These are phyloP conservation scores for Murraya koenigii DNA, from an alignment of 345 rosid species.

Conservation along the genomic window DNA sequence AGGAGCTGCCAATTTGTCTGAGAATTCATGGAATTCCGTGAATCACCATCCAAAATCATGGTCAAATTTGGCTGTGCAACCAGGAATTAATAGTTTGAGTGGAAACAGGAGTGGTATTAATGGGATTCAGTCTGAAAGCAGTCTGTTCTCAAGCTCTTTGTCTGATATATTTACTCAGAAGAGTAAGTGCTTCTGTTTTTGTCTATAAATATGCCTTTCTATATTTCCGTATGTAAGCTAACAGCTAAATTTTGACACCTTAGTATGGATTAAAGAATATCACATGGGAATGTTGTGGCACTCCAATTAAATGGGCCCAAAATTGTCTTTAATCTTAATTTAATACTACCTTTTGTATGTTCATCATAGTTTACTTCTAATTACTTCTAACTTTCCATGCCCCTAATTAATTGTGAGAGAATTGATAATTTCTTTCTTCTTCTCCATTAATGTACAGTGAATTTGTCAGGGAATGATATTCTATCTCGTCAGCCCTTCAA, in stretches of 20 bases:
- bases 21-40: constrained; percentile 39
- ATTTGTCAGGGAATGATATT: constrained; percentile 45
- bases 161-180: constrained; percentile 73
- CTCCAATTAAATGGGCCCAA: constrained; percentile 5
- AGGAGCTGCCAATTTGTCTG: constrained; percentile 36
- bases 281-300: background rate
- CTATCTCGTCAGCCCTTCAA: constrained; percentile 41
- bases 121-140: constrained; percentile 66
- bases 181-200: constrained; percentile 43
- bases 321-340: background rate
- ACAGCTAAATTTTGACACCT: background rate
- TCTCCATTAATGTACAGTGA: constrained; percentile 45
- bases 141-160: constrained; percentile 90
- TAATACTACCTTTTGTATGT: background rate
- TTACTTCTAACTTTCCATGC: background rate
- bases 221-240: background rate
- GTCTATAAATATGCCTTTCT: background rate
- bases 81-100: constrained; percentile 29
- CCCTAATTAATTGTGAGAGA: background rate
- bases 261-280: background rate
- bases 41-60: constrained; percentile 40
- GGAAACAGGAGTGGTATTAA: constrained; percentile 33
- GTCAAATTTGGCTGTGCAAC: constrained; percentile 38
- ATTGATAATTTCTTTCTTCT: constrained; percentile 7
- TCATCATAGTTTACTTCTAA: background rate